A percentile compares a stretch with the other conserved stretches of the same genome.
These are phyloP conservation scores for Puccinia polysora DNA, from an alignment of 1,284 basidiomycete species.

Conservation along the genomic window DNA sequence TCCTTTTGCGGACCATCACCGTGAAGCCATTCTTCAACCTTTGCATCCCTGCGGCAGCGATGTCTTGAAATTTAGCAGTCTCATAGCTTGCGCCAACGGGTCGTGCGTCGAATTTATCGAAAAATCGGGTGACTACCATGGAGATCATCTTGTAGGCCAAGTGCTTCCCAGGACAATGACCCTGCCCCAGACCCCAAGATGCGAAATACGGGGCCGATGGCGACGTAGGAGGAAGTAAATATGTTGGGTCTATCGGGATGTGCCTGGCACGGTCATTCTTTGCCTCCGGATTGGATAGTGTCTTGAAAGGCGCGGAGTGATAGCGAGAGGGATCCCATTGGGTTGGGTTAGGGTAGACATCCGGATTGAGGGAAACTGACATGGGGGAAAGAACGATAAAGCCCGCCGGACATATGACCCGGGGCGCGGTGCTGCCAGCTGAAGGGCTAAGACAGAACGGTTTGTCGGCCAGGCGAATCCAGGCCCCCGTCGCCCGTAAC, in stretches of 20 bases:
- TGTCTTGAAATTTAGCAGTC: slow-evolving; percentile 28
- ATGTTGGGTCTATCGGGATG: slow-evolving; percentile 22
- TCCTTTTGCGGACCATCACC: slow-evolving; percentile 23
- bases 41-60: slow-evolving; percentile 35
- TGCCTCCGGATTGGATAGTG: background rate
- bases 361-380: slow-evolving; percentile 20
- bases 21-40: slow-evolving; percentile 21
- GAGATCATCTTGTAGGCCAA: slow-evolving; percentile 42
- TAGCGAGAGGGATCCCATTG: slow-evolving; percentile 41
- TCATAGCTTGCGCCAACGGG: background rate
- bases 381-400: slow-evolving; percentile 39
- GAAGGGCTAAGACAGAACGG: slow-evolving; percentile 11
- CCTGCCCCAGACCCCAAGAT: slow-evolving; percentile 37
- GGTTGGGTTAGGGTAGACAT: slow-evolving; percentile 19
- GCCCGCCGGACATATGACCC: slow-evolving; percentile 33
- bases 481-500: slow-evolving; percentile 37
- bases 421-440: background rate
- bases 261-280: background rate
- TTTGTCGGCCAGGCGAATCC: slow-evolving; percentile 30
- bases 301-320: slow-evolving; percentile 11
- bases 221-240: slow-evolving; percentile 8
- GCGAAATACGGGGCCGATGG: slow-evolving; percentile 27
- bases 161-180: slow-evolving; percentile 40
- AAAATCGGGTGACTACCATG: slow-evolving; percentile 30
- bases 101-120: slow-evolving; percentile 32